These are phyloP conservation scores for Colletotrichum gloeosporioides DNA, from an alignment of 2,329 filamentous ascomycete species.

Conservation along the genomic window DNA sequence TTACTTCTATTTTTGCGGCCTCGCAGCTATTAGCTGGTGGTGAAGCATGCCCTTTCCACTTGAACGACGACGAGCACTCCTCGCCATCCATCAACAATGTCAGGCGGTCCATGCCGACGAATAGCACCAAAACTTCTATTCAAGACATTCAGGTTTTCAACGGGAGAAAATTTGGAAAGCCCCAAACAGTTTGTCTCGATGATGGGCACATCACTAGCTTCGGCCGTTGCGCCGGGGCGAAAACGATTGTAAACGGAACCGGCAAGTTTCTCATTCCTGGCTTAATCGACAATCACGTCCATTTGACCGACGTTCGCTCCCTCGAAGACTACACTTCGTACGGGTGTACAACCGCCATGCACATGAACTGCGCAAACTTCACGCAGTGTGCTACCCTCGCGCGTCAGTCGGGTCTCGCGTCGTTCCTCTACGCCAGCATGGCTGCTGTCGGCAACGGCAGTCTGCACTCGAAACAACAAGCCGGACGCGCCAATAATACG, in stretches of 20 bases:
- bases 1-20: not conserved
- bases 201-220: not conserved
- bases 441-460: not conserved
- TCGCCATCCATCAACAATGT: not conserved
- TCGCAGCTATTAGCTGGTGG: not conserved
- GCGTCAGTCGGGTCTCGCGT: not conserved
- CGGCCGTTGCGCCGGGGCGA: not conserved
- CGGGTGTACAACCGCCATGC: conserved; percentile 30
- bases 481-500: not conserved
- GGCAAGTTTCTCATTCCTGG: conserved; percentile 30
- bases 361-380: conserved; percentile 30
- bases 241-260: conserved; percentile 23
- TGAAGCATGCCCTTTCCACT: not conserved
- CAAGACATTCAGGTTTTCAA: not conserved
- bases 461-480: not conserved
- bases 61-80: not conserved
- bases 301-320: conserved; percentile 24
- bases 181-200: not conserved
- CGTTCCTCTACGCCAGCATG: not conserved
- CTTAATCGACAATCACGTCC: conserved; percentile 30
- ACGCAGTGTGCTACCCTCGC: conserved; percentile 43
- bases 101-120: not conserved
- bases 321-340: conserved; percentile 28
- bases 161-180: not conserved
- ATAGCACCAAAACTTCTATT: not conserved